Conservation (phyloP, 192 early-diverging fungal species). For the Backusella tuberculispora region DNA sequence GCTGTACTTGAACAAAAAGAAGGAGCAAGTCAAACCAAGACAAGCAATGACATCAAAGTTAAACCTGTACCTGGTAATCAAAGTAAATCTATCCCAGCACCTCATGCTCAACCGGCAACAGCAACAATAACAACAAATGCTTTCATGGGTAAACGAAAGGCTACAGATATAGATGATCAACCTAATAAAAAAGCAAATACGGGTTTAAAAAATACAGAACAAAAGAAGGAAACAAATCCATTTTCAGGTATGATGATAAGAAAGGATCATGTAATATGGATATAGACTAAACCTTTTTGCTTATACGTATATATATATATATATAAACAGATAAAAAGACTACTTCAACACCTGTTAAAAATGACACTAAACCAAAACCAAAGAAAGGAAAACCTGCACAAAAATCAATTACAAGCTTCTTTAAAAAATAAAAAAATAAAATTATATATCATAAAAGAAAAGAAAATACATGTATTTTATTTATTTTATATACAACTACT, state of each 20-base stretch:
- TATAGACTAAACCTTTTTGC: neutral
- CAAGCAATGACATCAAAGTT: no score
- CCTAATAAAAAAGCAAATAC: neutral
- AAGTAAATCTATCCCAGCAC: no score
- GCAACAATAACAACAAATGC: no score
- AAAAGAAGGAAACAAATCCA: neutral
- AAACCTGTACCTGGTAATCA: no score
- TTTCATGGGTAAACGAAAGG: neutral
- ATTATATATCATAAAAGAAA: no score
- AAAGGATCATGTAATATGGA: neutral
- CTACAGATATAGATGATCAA: neutral
- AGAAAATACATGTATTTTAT: no score
- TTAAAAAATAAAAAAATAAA: neutral
- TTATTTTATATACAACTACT: conserved; percentile 15
- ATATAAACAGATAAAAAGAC: neutral
- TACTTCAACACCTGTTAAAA: neutral
- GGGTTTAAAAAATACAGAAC: neutral
- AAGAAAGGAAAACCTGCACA: conserved; percentile 6
- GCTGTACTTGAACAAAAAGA: neutral
- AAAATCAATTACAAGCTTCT: conserved; percentile 7
- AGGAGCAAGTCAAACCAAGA: no score
- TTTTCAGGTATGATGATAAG: neutral
- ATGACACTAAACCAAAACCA: neutral
- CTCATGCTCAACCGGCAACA: no score
- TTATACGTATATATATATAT: no score